Base-by-base conservation (phyloP, 31 red algal species). In the Odonthalia washingtoniensis region DNA sequence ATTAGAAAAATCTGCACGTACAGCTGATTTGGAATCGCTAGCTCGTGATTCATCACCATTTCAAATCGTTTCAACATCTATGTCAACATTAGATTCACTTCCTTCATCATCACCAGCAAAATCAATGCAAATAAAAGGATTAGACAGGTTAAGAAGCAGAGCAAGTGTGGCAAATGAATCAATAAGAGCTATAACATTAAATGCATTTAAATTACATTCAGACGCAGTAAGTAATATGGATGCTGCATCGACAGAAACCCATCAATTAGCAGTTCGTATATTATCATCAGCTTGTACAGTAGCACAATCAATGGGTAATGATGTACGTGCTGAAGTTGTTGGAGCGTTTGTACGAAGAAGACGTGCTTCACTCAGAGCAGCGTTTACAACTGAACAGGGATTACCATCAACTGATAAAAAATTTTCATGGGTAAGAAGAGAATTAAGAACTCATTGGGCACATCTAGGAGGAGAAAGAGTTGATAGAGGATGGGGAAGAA, bases 321-420 rank as follows among this genome's bases (percentile, higher is more conserved):
- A n/a, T n/a, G n/a, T n/a, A n/a, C n/a, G n/a, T n/a, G n/a, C n/a
- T n/a, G n/a, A n/a, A 88, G 72, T 64, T 98, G 9, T 62, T 91
- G 18, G 83, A 4, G 68, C 68, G 27, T 98, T 90, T 67, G 78
- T 98, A 0, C 76, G 87, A 16, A 66, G 78, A 30, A 75, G 96
- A 12, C 75, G 85, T 61, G 45, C 79, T 36, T 85, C 92, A n/a
- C 95, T 93, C 72, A 88, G 90, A 38, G 92, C 92, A 4, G 92
- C 91, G 52, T 98, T 98, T 89, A 89, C 62, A 40, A 89, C 89
- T 72, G 68, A 77, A 28, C 67, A 60, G 12, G 92, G 86, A 2
- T 80, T 92, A 31, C 60, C 84, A 4, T 65, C 86, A 40, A 80
- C 92, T 9, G 96, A 94, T 24, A n/a, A n/a, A n/a, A n/a, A n/a